Conservation (phyloP, 2,329 filamentous ascomycete species). For the Monilinia laxa region DNA sequence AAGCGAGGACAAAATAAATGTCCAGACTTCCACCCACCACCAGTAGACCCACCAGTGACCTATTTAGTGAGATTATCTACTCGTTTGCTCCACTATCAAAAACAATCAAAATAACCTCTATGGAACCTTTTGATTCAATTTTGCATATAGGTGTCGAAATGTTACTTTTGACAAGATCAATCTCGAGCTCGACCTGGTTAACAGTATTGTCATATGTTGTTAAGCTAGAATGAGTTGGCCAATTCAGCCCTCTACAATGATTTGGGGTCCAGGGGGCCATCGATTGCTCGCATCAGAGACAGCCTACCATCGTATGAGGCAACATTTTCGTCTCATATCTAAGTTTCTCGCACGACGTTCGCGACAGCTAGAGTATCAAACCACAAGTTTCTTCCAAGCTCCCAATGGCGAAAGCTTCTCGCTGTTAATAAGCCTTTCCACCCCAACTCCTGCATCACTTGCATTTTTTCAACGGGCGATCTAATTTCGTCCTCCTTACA, state of each 20-base stretch:
- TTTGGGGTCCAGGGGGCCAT: background rate
- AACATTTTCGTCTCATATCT: slow-evolving; percentile 14
- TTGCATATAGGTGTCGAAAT: background rate
- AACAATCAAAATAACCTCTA: background rate
- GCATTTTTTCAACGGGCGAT: background rate
- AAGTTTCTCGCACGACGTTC: background rate
- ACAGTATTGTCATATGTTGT: background rate
- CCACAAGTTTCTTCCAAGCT: too few species aligned
- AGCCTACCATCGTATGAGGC: background rate
- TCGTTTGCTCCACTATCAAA: too few species aligned
- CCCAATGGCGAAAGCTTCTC: background rate
- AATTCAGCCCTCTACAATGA: background rate
- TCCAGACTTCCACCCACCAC: too few species aligned
- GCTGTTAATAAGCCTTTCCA: background rate
- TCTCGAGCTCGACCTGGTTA: background rate
- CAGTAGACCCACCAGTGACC: too few species aligned
- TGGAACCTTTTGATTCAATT: background rate
- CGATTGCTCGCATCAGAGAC: background rate
- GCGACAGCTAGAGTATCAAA: background rate
- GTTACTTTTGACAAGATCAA: background rate
- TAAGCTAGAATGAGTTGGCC: background rate
- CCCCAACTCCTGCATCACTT: background rate
- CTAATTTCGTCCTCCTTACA: background rate
- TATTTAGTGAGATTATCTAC: too few species aligned
- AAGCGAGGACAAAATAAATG: too few species aligned